phyloP scores from a whole-genome alignment of 176 grass and related monocot genomes.

The Zoysia pacifica region DNA sequence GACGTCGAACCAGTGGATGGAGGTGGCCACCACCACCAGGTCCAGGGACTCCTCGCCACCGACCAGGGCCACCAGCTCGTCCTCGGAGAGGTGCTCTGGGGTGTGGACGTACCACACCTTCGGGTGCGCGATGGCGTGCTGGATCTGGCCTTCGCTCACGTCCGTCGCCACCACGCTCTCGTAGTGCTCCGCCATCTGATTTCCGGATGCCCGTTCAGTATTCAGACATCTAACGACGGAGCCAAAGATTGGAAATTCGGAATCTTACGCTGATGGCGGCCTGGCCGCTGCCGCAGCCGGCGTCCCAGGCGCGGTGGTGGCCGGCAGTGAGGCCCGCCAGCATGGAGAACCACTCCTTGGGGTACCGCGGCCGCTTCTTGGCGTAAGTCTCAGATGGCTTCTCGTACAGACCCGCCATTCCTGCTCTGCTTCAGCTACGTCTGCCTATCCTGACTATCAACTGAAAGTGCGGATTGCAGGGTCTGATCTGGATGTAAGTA shows the following conservation, averaged over 20 bases:
- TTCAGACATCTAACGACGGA: not conserved
- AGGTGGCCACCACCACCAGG: conserved; percentile 57
- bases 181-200: conserved; percentile 66
- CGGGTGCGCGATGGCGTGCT: conserved; percentile 42
- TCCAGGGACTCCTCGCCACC: conserved; percentile 75
- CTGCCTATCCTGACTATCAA: not conserved
- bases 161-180: conserved; percentile 69
- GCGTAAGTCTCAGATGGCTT: conserved; percentile 49
- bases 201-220: not conserved
- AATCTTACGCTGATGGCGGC: conserved; percentile 53
- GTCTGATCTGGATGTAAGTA: conserved; percentile 8
- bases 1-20: conserved; percentile 84
- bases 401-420: conserved; percentile 54
- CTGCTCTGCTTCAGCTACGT: not conserved
- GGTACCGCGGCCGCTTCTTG: conserved; percentile 58
- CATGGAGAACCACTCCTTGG: conserved; percentile 57
- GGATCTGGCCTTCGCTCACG: conserved; percentile 61
- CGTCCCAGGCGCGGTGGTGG: conserved; percentile 60
- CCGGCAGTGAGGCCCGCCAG: conserved; percentile 50
- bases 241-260: not conserved
- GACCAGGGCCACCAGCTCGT: conserved; percentile 55
- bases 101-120: conserved; percentile 68
- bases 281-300: conserved; percentile 64
- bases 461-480: conserved; percentile 26
- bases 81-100: conserved; percentile 53